phyloP scores from a whole-genome alignment of 768 basidiomycete genomes.

The Xanthoconium stramineum region DNA sequence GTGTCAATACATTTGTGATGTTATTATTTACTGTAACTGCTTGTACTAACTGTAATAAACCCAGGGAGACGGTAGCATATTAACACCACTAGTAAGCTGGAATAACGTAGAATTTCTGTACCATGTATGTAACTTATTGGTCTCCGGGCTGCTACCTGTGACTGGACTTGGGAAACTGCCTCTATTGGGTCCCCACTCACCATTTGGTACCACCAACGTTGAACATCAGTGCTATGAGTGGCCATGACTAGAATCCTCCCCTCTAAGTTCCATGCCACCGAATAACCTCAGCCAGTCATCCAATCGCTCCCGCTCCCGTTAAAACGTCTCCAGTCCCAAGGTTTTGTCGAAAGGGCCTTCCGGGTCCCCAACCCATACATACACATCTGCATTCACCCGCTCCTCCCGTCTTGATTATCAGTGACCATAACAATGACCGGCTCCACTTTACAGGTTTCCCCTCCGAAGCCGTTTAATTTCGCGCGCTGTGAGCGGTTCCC shows the following conservation, averaged over 20 bases:
- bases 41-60: neutral
- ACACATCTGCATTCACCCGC: neutral
- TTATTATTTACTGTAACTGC: neutral
- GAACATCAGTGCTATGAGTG: too few species aligned
- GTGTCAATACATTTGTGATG: too few species aligned
- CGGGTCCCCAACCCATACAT: neutral
- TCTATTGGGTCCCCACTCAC: too few species aligned
- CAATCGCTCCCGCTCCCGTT: neutral
- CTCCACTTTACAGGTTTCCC: neutral
- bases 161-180: too few species aligned
- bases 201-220: too few species aligned
- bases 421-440: neutral
- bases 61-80: neutral
- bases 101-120: too few species aligned
- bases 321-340: neutral
- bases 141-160: too few species aligned
- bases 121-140: too few species aligned
- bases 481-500: neutral
- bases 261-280: neutral
- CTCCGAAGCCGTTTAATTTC: constrained; percentile 1
- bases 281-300: neutral
- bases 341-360: neutral
- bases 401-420: neutral
- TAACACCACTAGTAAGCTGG: neutral
- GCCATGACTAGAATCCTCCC: neutral